These are phyloP conservation scores for Cyanodermella asteris DNA, from an alignment of 2,329 filamentous ascomycete species.

Conservation along the genomic window DNA sequence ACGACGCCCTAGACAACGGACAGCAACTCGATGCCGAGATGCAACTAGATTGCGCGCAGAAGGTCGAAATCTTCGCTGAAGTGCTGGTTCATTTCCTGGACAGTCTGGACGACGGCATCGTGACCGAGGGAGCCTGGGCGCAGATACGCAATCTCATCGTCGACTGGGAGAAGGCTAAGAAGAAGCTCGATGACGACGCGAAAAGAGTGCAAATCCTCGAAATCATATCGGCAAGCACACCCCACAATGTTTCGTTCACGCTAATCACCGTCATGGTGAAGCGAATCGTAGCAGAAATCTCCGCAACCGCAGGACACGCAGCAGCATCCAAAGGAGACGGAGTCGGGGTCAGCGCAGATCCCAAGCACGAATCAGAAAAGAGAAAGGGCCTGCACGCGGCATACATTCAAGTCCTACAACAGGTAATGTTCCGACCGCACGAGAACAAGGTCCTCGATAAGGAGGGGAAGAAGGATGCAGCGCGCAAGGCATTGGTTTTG, in stretches of 20 bases:
- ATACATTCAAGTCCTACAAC: constrained; percentile 15
- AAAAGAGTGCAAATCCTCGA: constrained; percentile 46
- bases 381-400: constrained; percentile 9
- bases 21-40: too few relatives aligned
- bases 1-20: too few relatives aligned
- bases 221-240: constrained; percentile 45
- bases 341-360: constrained; percentile 5
- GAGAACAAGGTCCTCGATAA: too few relatives aligned
- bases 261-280: constrained; percentile 62
- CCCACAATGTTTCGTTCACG: constrained; percentile 75
- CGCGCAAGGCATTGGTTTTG: too few relatives aligned
- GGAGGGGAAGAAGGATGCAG: too few relatives aligned
- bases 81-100: constrained; percentile 52
- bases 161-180: constrained; percentile 25
- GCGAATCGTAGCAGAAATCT: constrained; percentile 33
- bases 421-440: too few relatives aligned
- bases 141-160: constrained; percentile 38
- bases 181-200: constrained; percentile 28
- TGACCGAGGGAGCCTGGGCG: constrained; percentile 49
- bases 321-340: constrained; percentile 4
- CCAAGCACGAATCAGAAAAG: constrained; percentile 1
- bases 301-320: constrained; percentile 19
- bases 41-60: constrained; percentile 30
- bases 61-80: constrained; percentile 53
- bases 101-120: constrained; percentile 57